phyloP scores from a whole-genome alignment of 2,329 filamentous ascomycete species.

The Lomentospora prolificans region DNA sequence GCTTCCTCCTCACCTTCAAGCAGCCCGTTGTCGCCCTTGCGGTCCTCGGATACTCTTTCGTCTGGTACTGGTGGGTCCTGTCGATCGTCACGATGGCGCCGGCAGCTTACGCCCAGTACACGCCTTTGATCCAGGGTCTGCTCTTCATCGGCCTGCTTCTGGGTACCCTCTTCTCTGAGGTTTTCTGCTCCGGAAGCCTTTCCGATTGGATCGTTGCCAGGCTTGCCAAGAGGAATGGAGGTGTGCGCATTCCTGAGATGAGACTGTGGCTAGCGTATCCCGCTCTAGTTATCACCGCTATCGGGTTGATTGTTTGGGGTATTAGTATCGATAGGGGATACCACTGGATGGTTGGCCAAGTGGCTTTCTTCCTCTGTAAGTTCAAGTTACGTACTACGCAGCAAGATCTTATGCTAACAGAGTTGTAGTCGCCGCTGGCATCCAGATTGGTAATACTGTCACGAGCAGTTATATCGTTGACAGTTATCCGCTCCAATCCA shows the following conservation, averaged over 20 bases:
- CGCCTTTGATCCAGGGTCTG: conserved; percentile 40
- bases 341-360: conserved; percentile 48
- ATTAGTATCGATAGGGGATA: conserved; percentile 40
- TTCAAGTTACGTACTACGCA: conserved; percentile 7
- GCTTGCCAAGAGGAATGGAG: conserved; percentile 31
- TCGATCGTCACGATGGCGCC: conserved; percentile 43
- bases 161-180: conserved; percentile 40
- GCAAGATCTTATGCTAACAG: too few species aligned
- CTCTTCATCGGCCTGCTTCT: conserved; percentile 43
- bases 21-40: conserved; percentile 34
- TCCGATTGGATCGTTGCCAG: conserved; percentile 40
- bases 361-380: conserved; percentile 44
- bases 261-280: conserved; percentile 46
- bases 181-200: conserved; percentile 40
- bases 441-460: conserved; percentile 47
- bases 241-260: conserved; percentile 40
- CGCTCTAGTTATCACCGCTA: conserved; percentile 33
- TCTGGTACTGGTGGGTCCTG: conserved; percentile 48
- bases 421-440: conserved; percentile 39
- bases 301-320: conserved; percentile 45
- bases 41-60: conserved; percentile 38
- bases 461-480: conserved; percentile 44
- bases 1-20: conserved; percentile 36
- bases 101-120: conserved; percentile 37
- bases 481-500: conserved; percentile 43